Base-by-base conservation (phyloP, 2,329 filamentous ascomycete species). In the Stagonosporopsis chrysanthemi region DNA sequence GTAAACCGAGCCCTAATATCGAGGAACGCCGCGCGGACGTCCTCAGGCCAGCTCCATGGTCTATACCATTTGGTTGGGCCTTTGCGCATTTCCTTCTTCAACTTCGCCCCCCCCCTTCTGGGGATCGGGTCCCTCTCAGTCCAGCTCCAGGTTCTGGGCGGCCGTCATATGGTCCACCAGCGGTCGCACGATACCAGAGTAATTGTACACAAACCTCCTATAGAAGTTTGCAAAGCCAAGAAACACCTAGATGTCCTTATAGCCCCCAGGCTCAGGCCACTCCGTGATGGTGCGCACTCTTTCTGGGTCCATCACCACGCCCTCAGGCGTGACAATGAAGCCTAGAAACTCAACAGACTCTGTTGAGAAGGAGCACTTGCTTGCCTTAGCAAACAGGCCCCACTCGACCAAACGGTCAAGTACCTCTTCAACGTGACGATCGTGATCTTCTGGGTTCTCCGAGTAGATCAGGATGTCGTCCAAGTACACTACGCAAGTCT, bases 401-500 rank as follows among this genome's bases (percentile, higher is more conserved):
- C n/a, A n/a, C n/a, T n/a, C n/a, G n/a, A n/a, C n/a, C n/a, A n/a
- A n/a, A n/a, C n/a, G n/a, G n/a, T n/a, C n/a, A n/a, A n/a, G n/a
- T n/a, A n/a, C n/a, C n/a, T n/a, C n/a, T n/a, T n/a, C n/a, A n/a
- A n/a, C n/a, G n/a, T n/a, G n/a, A n/a, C n/a, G n/a, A n/a, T n/a
- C n/a, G n/a, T n/a, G n/a, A n/a, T n/a, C n/a, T n/a, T n/a, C n/a
- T n/a, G n/a, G n/a, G n/a, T n/a, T n/a, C n/a, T n/a, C n/a, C n/a
- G n/a, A n/a, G n/a, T 40, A 55, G 43, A 46, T 45, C 3, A 51
- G 38, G 26, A 51, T 51, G 31, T 51, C 17, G 31, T 51, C n/a
- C 3, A 40, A 26, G 33, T 53, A 46, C 9, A 24, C 43, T 23
- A 46, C 19, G 19, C 19, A 46, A 19, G 19, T 12, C 6, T 15